Base-by-base conservation (phyloP, 2,329 filamentous ascomycete genomes). In the Pseudocercospora fijiensis region DNA sequence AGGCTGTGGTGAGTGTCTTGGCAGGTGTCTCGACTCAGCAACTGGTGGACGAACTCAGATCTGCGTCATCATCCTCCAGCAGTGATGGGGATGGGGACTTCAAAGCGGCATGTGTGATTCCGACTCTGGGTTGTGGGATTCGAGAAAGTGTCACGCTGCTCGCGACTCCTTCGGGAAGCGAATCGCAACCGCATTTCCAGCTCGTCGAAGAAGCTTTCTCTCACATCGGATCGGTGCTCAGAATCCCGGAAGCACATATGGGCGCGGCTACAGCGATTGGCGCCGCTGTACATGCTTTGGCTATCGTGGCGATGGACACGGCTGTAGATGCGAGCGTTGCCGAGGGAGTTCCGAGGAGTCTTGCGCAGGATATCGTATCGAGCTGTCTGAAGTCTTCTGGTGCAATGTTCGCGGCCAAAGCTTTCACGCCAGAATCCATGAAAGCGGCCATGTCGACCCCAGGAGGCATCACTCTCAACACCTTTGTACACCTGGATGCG, bases 391-490 rank as follows among this genome's bases (percentile, higher is more conserved):
- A 65, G 20, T 71, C 67, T 63, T 63, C 64, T 4, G 64, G 65
- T 30, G 65, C 64, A 6, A 56, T 73, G 37, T 62, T 72, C n/a
- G 26, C 52, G 24, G 58, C 58, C 33, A 61, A 59, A 16, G 66
- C 67, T 10, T 71, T 72, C 66, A 70, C 69, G 16, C 67, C 67
- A 16, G 71, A 73, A 28, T 65, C 65, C 10, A 49, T 73, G 37
- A 73, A 72, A 47, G 69, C 66, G 20, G 64, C 67, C 2, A 73
- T 73, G 70, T 72, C 70, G 18, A 68, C 68, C 16, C 68, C 70
- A 1, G 63, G 55, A 11, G 69, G 71, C 1, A 73, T 72, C 26
- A 72, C 70, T 2, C 65, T 70, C 52, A 69, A 70, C 41, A 63
- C 69, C 9, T 49, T 72, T 10, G 53, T 71, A 16, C 60, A 70